A percentile compares a stretch with the other conserved stretches of the same genome.
These are phyloP conservation scores for Colletotrichum musicola DNA, from an alignment of 2,329 filamentous ascomycete genomes.

Conservation along the genomic window DNA sequence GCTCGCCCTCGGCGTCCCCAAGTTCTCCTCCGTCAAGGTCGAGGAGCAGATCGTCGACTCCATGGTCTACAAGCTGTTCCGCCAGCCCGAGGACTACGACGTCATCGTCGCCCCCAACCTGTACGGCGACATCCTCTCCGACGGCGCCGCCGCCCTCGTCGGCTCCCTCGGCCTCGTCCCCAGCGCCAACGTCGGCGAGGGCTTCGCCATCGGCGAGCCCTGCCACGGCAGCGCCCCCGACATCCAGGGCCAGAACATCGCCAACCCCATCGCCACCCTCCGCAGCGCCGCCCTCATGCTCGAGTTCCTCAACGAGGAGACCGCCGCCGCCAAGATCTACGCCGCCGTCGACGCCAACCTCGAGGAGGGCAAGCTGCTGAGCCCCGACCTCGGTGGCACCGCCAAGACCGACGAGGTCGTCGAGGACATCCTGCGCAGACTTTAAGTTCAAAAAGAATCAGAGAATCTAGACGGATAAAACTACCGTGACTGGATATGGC, in stretches of 20 bases:
- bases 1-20: conserved; percentile 74
- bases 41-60: conserved; percentile 99
- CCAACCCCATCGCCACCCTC: conserved; percentile 96
- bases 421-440: conserved; percentile 84
- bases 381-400: conserved; percentile 89
- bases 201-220: conserved; percentile 96
- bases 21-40: conserved; percentile 75
- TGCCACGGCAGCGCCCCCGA: conserved; percentile 97
- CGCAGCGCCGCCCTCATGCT: conserved; percentile 94
- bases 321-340: conserved; percentile 91
- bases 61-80: conserved; percentile 99
- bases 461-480: not conserved
- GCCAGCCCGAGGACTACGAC: conserved; percentile 94
- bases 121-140: conserved; percentile 96
- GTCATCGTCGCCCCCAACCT: conserved; percentile 98
- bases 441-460: conserved; percentile 68
- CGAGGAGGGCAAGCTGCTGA: conserved; percentile 84
- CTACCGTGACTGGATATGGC: conserved; percentile 29
- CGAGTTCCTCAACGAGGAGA: conserved; percentile 91
- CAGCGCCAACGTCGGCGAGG: conserved; percentile 93
- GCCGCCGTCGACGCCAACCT: conserved; percentile 91
- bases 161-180: conserved; percentile 93
- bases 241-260: conserved; percentile 91
- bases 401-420: conserved; percentile 89
- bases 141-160: conserved; percentile 90